Base-by-base conservation (phyloP, 352 stramenopile species). In the Phytophthora uliginosa region DNA sequence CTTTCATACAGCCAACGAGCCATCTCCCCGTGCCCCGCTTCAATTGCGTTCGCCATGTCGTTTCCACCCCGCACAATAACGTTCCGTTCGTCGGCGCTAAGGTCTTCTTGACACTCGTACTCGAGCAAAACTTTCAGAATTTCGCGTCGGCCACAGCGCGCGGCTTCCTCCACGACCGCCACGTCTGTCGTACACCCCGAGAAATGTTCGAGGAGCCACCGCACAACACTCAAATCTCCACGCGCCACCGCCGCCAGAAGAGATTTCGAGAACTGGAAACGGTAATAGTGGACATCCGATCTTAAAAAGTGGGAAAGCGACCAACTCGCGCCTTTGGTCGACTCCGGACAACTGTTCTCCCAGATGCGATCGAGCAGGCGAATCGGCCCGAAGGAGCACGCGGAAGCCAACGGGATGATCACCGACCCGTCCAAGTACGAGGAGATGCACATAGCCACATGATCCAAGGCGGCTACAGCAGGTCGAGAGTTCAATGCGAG, bases 361-460 rank as follows among this genome's bases (percentile, higher is more conserved):
- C 69, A 76, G 36, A 76, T 76, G 8, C 50, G 62, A n/a, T 76
- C 57, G 3, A 76, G 69, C 3, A 72, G 40, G 0, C 62, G 55
- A 52, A 40, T 59, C 2, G 55, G 66, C 1, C 62, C 69, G n/a
- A 63, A 55, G 4, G 34, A 57, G 34, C 62, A 76, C 7, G 62
- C 69, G 7, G 45, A 31, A 26, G 47, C 38, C 22, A 76, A 58
- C 18, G 68, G 40, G 20, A 66, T 54, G 61, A 62, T 54, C 47
- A 60, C 47, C 3, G 53, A 74, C 7, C 20, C 45, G 20, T 74
- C 68, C 47, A 74, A 42, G 45, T 50, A 71, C 8, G 61, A 71
- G 8, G 68, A 66, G n/a, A 75, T 71, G 3, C 15, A 31, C 18
- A 31, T 10, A n/a, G 15, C 22, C 13, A 74, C 54, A 55, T 74